Evolutionary conservation across 148 eudicot genomes (phyloP), one percentile per base, ranked within the genome.

Genomic region (Mesembryanthemum crystallinum): DNA sequence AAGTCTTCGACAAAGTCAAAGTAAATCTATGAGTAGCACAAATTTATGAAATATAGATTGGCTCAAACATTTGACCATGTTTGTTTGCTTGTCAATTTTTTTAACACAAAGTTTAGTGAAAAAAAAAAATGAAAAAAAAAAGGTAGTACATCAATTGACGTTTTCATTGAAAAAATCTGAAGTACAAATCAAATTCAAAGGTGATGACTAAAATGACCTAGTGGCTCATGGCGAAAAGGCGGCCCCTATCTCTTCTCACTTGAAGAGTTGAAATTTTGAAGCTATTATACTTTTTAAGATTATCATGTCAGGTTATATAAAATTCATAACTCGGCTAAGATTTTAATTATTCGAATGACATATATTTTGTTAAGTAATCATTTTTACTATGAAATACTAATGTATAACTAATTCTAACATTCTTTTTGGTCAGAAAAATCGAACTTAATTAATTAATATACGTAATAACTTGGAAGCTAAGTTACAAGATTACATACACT

Each of bases 1-100:
- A 78, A 71, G 81, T 77, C 80, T 62, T 77, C 76, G 23, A 78
- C 23, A 29, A 64, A 72, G 76, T 79, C 81, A 79, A 79, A 60
- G 30, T 66, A 65, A 20, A 58, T 73, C 60, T 69, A 57, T 57
- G 9, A 21, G 6, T 7, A 30, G 43, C 43, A n/a, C n/a, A n/a
- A n/a, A n/a, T n/a, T n/a, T n/a, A 8, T 29, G 25, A 28, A 72
- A 25, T 6, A 64, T 52, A n/a, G 12, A 9, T 54, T 5, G 3
- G n/a, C n/a, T 35, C 29, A 25, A 57, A 55, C 32, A 20, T 78
- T 78, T 79, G 73, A 79, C 81, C 68, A 58, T 72, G 21, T 72
- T 55, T 62, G 63, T 63, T 61, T 28, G 27, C 25, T 70, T 59
- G 35, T 61, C 71, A 33, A 33, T 61, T 76, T 67, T 14, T 20